A percentile compares a stretch with the other conserved stretches of the same genome.
These are phyloP conservation scores for Astrephomene gubernaculifera DNA, from an alignment of 139 green algal species.

Conservation along the genomic window DNA sequence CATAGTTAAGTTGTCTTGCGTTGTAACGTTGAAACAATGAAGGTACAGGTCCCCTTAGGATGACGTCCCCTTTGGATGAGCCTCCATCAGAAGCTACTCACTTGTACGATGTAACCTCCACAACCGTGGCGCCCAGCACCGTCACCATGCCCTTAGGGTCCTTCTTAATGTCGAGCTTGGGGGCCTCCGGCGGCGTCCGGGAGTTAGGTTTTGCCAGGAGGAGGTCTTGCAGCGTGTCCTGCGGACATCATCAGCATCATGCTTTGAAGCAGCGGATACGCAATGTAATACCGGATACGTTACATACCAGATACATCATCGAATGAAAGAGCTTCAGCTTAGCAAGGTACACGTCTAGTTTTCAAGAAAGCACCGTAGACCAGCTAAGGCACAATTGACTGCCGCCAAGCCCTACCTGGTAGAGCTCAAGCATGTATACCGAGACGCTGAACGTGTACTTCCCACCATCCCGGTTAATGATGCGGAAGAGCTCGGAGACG, in stretches of 20 bases:
- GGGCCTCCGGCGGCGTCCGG: slow-evolving; percentile 24
- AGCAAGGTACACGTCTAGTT: too few relatives aligned
- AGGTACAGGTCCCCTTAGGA: too few relatives aligned
- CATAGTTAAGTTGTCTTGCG: background rate
- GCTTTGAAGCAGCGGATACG: too few relatives aligned
- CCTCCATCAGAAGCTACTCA: too few relatives aligned
- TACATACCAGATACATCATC: too few relatives aligned
- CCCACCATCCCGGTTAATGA: slow-evolving; percentile 50
- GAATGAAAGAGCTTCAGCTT: too few relatives aligned
- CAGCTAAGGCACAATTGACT: too few relatives aligned
- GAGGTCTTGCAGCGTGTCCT: slow-evolving; percentile 86
- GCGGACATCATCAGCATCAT: too few relatives aligned
- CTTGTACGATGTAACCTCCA: slow-evolving; percentile 61
- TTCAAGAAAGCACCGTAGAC: too few relatives aligned
- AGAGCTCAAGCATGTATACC: slow-evolving; percentile 98
- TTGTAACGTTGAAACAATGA: too few relatives aligned
- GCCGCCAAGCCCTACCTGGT: slow-evolving; percentile 75
- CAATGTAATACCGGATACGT: too few relatives aligned
- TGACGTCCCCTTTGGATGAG: too few relatives aligned
- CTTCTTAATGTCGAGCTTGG: slow-evolving; percentile 98
- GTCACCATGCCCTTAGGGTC: slow-evolving; percentile 95
- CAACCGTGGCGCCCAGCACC: slow-evolving; percentile 84
- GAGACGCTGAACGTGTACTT: slow-evolving; percentile 90
- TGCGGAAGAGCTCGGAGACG: slow-evolving; percentile 89
- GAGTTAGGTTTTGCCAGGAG: slow-evolving; percentile 72